Base-by-base conservation (phyloP, 148 eudicot species). In the Salicornia ramosissima region DNA sequence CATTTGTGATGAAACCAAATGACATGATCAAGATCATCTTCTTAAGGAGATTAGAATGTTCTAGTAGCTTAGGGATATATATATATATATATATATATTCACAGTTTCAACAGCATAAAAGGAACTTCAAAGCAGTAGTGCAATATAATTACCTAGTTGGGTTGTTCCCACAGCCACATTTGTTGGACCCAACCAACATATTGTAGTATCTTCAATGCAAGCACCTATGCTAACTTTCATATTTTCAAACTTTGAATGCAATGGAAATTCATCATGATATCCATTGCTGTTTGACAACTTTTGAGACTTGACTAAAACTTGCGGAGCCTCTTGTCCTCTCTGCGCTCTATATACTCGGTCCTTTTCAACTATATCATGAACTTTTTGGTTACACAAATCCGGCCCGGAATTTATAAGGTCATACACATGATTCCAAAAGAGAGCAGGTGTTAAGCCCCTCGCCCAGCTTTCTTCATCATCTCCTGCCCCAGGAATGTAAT, bases 401-500 rank as follows among this genome's bases (percentile, higher is more conserved):
- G 98, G 98, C 16, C 92, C 97, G n/a, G 77, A 68, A 54, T 71
- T 77, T 64, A 94, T 84, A 51, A 90, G 73, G 73, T 94, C 98
- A 78, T 88, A 80, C 25, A 82, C 95, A 81, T 88, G 77, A 30
- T 77, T 84, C 98, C 98, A 94, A 76, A 90, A 94, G 54, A 94
- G 89, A 42, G 39, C 52, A 3, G 97, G 97, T 5, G 89, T 80
- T 72, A 94, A 80, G 28, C 97, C 97, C 73, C 97, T 83, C 33
- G 98, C 82, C 98, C 98, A 94, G 71, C 96, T 94, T 76, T 94
- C 98, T 78, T 94, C 98, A 67, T 94, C 98, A 73, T 94, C 98
- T 73, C 98, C 98, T 57, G 98, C 98, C 50, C 98, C 98, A 45
- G 98, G 75, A 49, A 94, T 94, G 76, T 94, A 94, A 60, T 77